Conservation (phyloP, 805 yeast species). For the Geotrichum ghanense region DNA sequence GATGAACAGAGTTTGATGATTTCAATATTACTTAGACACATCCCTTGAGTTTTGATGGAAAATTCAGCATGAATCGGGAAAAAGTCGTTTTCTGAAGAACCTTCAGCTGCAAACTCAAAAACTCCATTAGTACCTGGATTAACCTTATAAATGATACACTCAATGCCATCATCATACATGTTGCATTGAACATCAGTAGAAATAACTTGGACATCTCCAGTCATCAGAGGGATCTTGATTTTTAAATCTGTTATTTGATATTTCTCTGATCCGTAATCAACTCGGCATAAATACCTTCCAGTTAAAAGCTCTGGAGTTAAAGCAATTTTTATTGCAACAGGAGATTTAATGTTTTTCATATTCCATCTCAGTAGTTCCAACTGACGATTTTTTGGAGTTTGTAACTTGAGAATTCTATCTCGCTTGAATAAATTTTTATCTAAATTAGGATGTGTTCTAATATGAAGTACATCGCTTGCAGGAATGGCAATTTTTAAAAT, state of each 20-base stretch:
- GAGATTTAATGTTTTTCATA: constrained; percentile 37
- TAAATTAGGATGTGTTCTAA: constrained; percentile 93
- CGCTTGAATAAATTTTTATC: constrained; percentile 61
- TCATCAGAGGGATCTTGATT: constrained; percentile 54
- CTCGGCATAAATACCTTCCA: constrained; percentile 43
- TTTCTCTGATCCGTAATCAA: constrained; percentile 72
- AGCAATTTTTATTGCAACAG: constrained; percentile 35
- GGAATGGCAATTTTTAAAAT: constrained; percentile 40
- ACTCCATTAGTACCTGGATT: constrained; percentile 46
- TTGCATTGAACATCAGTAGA: constrained; percentile 31
- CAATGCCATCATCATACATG: constrained; percentile 56
- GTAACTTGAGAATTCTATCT: constrained; percentile 54
- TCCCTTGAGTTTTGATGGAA: neutral
- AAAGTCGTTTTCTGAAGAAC: constrained; percentile 65
- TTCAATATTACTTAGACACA: neutral
- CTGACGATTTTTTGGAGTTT: constrained; percentile 76
- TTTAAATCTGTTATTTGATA: constrained; percentile 60
- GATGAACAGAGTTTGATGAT: too few species aligned
- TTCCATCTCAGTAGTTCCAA: constrained; percentile 93
- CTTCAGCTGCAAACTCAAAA: constrained; percentile 68
- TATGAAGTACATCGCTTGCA: constrained; percentile 37
- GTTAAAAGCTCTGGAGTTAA: constrained; percentile 78
- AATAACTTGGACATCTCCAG: constrained; percentile 37
- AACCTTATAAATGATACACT: constrained; percentile 52
- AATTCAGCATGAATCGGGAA: constrained; percentile 52